These are phyloP conservation scores for Boletus sensibilis DNA, from an alignment of 768 basidiomycete species.

Conservation along the genomic window DNA sequence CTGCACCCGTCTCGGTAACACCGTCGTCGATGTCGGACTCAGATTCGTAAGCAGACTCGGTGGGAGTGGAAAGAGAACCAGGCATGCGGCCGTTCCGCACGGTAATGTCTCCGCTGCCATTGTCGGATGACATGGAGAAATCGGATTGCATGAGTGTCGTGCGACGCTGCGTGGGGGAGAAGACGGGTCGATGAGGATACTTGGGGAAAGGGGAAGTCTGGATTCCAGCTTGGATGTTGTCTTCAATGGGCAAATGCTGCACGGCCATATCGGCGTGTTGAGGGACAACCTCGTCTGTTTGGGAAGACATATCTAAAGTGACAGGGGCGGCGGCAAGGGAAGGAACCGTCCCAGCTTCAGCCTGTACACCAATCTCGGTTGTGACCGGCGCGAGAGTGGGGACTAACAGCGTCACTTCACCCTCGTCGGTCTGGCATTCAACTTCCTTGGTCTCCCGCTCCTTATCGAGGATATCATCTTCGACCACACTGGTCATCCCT, in stretches of 20 bases:
- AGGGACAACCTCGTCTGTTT: constrained; percentile 46
- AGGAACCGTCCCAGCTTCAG: constrained; percentile 26
- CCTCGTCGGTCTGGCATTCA: constrained; percentile 64
- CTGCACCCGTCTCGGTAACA: constrained; percentile 62
- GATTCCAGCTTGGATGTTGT: constrained; percentile 33
- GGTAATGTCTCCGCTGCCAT: constrained; percentile 36
- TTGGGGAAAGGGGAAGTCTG: constrained; percentile 38
- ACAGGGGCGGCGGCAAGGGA: constrained; percentile 18
- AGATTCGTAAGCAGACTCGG: constrained; percentile 41
- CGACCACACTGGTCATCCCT: constrained; percentile 43
- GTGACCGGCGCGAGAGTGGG: constrained; percentile 32
- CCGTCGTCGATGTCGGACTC: constrained; percentile 44
- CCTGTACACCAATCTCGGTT: constrained; percentile 43
- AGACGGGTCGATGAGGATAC: constrained; percentile 19
- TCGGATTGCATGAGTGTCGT: constrained; percentile 52
- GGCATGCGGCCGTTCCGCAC: constrained; percentile 32
- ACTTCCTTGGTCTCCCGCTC: constrained; percentile 60
- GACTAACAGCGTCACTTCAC: constrained; percentile 28
- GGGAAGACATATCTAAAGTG: constrained; percentile 41
- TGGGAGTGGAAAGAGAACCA: constrained; percentile 18
- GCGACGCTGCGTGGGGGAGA: constrained; percentile 34
- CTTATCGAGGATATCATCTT: constrained; percentile 36
- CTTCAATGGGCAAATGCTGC: constrained; percentile 42
- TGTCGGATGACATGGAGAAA: constrained; percentile 36
- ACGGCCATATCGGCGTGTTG: constrained; percentile 43